These are phyloP conservation scores for Phytophthora syringae DNA, from an alignment of 352 stramenopile species.

Conservation along the genomic window DNA sequence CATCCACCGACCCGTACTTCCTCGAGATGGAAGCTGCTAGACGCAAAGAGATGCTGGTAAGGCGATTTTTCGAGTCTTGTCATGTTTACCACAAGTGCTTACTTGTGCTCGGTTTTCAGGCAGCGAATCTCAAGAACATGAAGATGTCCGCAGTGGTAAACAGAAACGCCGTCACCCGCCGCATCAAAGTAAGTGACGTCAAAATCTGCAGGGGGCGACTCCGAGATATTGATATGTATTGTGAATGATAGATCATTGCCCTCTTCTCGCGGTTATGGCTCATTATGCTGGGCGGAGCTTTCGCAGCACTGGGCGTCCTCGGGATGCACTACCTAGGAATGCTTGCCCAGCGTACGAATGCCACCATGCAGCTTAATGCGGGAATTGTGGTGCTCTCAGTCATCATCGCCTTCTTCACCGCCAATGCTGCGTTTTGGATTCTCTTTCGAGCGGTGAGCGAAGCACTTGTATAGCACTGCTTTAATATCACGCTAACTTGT, in stretches of 20 bases:
- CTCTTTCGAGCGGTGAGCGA: constrained; percentile 56
- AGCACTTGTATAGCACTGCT: not conserved
- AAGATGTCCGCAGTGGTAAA: constrained; percentile 51
- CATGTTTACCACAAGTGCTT: not conserved
- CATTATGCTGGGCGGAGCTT: constrained; percentile 58
- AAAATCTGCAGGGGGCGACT: not conserved
- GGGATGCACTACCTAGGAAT: constrained; percentile 79
- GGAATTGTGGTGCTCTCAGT: constrained; percentile 54
- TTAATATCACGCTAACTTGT: constrained; percentile 6
- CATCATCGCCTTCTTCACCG: constrained; percentile 60
- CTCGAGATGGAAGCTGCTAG: constrained; percentile 58
- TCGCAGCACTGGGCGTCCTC: constrained; percentile 61
- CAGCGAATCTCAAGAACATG: constrained; percentile 41
- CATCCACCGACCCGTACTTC: constrained; percentile 66
- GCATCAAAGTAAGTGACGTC: constrained; percentile 34
- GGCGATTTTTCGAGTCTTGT: not conserved
- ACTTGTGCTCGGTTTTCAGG: constrained; percentile 12
- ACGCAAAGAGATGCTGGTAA: constrained; percentile 54
- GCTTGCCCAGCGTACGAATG: constrained; percentile 57
- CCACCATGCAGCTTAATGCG: constrained; percentile 42
- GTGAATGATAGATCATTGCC: constrained; percentile 46
- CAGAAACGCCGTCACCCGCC: constrained; percentile 33
- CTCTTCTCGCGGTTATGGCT: constrained; percentile 63
- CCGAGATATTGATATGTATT: not conserved
- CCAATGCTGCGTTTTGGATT: constrained; percentile 73